Evolutionary conservation across 2,329 filamentous ascomycete species (phyloP), one percentile per base, ranked within the genome.

Genomic region (Atkinsonella texensis): DNA sequence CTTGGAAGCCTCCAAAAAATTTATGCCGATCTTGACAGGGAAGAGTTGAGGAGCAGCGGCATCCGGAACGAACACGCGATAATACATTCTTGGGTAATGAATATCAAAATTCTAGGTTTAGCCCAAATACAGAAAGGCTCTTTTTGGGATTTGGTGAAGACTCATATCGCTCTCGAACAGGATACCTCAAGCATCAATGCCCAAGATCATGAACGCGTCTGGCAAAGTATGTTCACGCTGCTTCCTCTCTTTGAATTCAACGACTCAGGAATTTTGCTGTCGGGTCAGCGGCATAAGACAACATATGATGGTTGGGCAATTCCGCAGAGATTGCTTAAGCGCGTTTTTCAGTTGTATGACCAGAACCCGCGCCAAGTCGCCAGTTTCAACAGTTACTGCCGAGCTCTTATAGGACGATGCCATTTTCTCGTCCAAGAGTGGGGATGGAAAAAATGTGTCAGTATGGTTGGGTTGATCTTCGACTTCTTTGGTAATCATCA

Each of bases 401-500:
- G 77, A 17, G 75, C 78, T 6, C 61, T 83, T 4, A 66, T 84
- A 33, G 71, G 72, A 17, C 76, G 83, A 32, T 85, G 82, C 55
- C 75, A 84, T 59, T 77, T 77, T 59, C 71, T 85, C 10, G 76
- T 84, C 46, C 69, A 75, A 52, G 75, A 81, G 62, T 86, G 83
- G 83, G 79, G 79, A 4, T 85, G 83, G 83, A 70, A 70, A 39
- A 77, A 70, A 54, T 79, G 75, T 57, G 76, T 74, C 46, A 68
- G 72, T 11, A 71, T 84, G 13, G 68, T 84, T 33, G 79, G 81
- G 1, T 70, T 74, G 1, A 74, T 85, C 2, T 85, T 85, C 55
- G 81, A 85, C 63, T 85, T 84, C 59, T 85, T 85, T 57, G 81
- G 80, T 10, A 75, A 75, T 2, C 78, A 81, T 55, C 74, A 77